Evolutionary conservation across 2,329 filamentous ascomycete species (phyloP).

Genomic region (Calycina herbarum): DNA sequence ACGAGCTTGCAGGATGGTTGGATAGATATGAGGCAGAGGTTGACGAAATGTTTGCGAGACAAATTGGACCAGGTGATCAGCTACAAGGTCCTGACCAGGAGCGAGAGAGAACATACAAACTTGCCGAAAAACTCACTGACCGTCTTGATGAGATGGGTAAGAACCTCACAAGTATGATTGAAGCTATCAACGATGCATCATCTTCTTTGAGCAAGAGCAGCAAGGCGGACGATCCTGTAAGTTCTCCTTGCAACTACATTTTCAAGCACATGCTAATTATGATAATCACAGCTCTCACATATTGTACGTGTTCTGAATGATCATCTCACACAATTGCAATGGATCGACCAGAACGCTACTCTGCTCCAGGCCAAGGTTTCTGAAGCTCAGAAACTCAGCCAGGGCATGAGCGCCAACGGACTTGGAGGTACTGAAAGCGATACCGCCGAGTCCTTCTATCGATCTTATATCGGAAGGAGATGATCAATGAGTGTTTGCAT

Average conservation of each 20-base stretch:
- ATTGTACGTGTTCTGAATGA: constrained; percentile 94
- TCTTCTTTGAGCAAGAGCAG: constrained; percentile 83
- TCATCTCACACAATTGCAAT: constrained; percentile 87
- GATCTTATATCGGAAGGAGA: constrained; percentile 78
- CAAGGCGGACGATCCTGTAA: constrained; percentile 84
- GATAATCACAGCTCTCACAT: constrained; percentile 69
- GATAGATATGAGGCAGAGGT: constrained; percentile 91
- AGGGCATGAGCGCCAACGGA: constrained; percentile 54
- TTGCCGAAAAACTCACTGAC: constrained; percentile 90
- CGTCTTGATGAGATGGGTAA: constrained; percentile 91
- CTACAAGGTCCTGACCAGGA: constrained; percentile 91
- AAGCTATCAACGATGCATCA: constrained; percentile 95
- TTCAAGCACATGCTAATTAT: constrained; percentile 21
- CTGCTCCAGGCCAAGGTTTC: constrained; percentile 79
- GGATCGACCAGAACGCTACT: constrained; percentile 84
- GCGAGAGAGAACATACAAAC: constrained; percentile 91
- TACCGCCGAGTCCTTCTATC: constrained; percentile 85
- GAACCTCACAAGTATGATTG: constrained; percentile 93
- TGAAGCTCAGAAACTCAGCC: constrained; percentile 77
- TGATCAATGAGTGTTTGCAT: constrained; percentile 38
- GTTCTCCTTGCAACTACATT: constrained; percentile 39
- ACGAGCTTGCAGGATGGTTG: constrained; percentile 84
- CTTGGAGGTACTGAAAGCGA: constrained; percentile 64
- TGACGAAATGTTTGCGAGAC: constrained; percentile 80
- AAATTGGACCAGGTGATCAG: constrained; percentile 72